These are phyloP conservation scores for Tilletia setariae DNA, from an alignment of 1,284 basidiomycete species.

Conservation along the genomic window DNA sequence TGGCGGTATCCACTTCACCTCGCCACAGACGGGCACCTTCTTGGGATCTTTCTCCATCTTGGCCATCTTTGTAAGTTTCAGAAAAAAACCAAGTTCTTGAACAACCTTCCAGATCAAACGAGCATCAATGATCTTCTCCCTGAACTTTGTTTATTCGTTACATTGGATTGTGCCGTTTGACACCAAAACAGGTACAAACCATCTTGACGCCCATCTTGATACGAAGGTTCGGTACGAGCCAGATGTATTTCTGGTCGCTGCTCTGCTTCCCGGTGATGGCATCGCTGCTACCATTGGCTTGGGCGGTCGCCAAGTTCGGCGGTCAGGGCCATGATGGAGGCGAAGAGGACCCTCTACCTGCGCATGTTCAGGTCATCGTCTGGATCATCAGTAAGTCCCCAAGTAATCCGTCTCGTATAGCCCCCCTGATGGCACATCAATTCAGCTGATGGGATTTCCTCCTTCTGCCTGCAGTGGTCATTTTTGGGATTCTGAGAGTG, in stretches of 20 bases:
- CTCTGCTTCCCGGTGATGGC: slow-evolving; percentile 29
- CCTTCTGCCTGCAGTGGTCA: slow-evolving; percentile 20
- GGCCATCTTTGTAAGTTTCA: slow-evolving; percentile 33
- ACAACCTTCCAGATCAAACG: no score
- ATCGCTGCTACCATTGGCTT: slow-evolving; percentile 35
- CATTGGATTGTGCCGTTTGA: no score
- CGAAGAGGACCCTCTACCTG: slow-evolving; percentile 20
- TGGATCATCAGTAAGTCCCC: slow-evolving; percentile 31
- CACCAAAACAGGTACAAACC: slow-evolving; percentile 4
- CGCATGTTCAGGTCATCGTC: slow-evolving; percentile 20
- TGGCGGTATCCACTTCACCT: slow-evolving; percentile 32
- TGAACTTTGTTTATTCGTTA: neutral
- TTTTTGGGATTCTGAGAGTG: slow-evolving; percentile 19
- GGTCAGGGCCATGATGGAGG: neutral
- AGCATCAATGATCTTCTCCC: no score
- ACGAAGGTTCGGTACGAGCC: slow-evolving; percentile 24
- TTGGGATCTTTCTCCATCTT: slow-evolving; percentile 34
- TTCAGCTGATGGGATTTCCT: neutral
- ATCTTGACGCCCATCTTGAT: neutral
- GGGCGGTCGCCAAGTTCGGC: slow-evolving; percentile 20
- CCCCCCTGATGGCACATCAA: slow-evolving; percentile 16
- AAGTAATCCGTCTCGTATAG: no score
- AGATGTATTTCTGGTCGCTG: slow-evolving; percentile 27
- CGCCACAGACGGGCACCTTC: slow-evolving; percentile 33
- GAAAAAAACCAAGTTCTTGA: neutral